Evolutionary conservation across 306 rosid species (phyloP).

Genomic region (Dalbergia cultrata): DNA sequence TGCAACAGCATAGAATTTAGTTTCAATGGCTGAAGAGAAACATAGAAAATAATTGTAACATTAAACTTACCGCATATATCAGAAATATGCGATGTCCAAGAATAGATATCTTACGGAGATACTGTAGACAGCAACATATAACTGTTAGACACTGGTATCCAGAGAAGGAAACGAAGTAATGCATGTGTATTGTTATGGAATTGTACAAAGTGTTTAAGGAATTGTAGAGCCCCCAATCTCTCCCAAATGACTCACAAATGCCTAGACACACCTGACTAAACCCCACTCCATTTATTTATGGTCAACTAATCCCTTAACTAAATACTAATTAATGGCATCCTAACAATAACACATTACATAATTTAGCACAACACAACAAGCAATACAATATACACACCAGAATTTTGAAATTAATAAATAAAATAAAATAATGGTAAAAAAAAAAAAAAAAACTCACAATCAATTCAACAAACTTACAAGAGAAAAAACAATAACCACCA

Average conservation of each 20-base stretch:
- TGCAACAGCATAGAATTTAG: constrained; percentile 28
- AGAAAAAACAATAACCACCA: constrained; percentile 81
- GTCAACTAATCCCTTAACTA: too few species aligned
- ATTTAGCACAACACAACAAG: constrained; percentile 40
- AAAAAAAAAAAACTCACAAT: constrained; percentile 11
- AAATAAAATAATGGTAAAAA: background rate
- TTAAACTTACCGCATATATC: constrained; percentile 85
- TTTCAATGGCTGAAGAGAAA: constrained; percentile 30
- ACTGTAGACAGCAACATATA: constrained; percentile 62
- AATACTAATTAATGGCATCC: too few species aligned
- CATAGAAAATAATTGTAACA: background rate
- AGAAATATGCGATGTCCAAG: constrained; percentile 96
- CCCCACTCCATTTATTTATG: too few species aligned
- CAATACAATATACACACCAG: background rate
- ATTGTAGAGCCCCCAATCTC: too few species aligned
- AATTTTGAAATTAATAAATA: background rate
- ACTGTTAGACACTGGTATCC: background rate
- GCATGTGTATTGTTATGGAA: too few species aligned
- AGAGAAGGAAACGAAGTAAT: too few species aligned
- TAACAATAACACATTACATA: constrained; percentile 12
- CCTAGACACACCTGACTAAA: too few species aligned
- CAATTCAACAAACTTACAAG: constrained; percentile 77
- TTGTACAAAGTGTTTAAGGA: too few species aligned
- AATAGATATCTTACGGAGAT: constrained; percentile 92
- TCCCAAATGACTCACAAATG: too few species aligned